Base-by-base conservation (phyloP, 208 protist species). In the Crithidia bombi region DNA sequence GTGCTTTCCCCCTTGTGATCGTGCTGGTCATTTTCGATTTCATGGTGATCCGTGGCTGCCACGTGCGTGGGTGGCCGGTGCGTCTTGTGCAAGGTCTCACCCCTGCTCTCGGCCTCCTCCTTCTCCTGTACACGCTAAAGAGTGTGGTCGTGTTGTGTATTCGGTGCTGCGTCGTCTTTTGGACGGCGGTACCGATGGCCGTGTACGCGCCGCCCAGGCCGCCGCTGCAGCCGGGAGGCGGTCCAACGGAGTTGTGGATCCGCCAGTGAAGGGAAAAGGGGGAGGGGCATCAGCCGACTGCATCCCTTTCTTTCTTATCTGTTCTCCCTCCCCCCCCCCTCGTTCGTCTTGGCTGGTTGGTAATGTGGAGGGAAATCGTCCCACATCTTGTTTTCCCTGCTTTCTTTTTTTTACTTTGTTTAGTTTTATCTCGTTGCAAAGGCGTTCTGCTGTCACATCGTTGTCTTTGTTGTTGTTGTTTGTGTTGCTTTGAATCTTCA, bases 1-100 rank as follows among this genome's bases (percentile, higher is more conserved):
- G 61, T 35, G 46, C 61, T n/a, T 54, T 28, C 14, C 61, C 61
- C 0, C 46, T 66, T 12, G 46, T 56, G 5, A 14, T 66, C 6
- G 47, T 54, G 14, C n/a, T 66, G 23, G 61, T 66, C 3, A 23
- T 66, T 1, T 46, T 56, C 44, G 61, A 66, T 35, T 66, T 66
- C 15, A 32, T 66, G 43, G 47, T 56, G 0, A 56, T 66, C 3
- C 46, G 35, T 23, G 23, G 47, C 23, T 66, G 61, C 21, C 46
- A 46, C 23, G 46, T 56, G 46, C 61, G 15, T 5, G 46, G 47
- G 21, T 56, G 30, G 61, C 61, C 61, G n/a, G 33, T 66, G 1
- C 61, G 61, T 1, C 35, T 66, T 0, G 2, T 66, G 32, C 61
- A 66, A 56, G 61, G 61, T 11, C 61, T 66, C 46, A 56, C 33